A percentile compares a stretch with the other conserved stretches of the same genome.
phyloP scores from a whole-genome alignment of 2,329 filamentous ascomycete genomes.

The Claviceps sp. region DNA sequence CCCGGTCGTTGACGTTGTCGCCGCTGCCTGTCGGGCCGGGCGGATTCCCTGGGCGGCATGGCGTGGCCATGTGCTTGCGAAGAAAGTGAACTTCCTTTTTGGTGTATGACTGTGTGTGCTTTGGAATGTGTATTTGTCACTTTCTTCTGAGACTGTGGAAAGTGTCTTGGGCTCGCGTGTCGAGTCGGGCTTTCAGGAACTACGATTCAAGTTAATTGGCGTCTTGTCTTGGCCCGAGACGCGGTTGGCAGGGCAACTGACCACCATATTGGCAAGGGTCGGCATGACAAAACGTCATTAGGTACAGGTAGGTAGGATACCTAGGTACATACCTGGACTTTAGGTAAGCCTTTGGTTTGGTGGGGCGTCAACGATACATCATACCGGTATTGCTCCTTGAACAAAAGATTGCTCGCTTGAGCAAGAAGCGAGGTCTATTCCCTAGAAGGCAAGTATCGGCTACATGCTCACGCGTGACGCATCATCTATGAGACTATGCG shows the following conservation, averaged over 20 bases:
- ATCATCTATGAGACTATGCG: no score
- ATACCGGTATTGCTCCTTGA: no score
- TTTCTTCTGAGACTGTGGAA: background rate
- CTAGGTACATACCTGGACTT: background rate
- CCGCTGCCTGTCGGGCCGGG: conserved; percentile 11
- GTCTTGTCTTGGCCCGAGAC: background rate
- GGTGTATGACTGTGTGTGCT: background rate
- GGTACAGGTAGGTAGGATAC: no score
- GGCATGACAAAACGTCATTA: background rate
- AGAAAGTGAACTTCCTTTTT: background rate
- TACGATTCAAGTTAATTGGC: background rate
- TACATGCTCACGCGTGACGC: no score
- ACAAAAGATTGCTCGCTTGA: no score
- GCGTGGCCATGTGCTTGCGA: background rate
- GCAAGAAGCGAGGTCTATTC: no score
- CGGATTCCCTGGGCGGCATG: conserved; percentile 5
- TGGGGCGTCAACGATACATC: no score
- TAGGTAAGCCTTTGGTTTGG: no score
- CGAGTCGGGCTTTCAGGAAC: background rate
- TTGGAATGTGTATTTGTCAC: conserved; percentile 5
- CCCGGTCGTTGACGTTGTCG: conserved; percentile 16
- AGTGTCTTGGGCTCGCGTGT: background rate
- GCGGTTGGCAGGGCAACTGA: conserved; percentile 4
- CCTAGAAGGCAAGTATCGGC: no score
- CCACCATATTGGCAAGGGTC: background rate